Evolutionary conservation across 1,284 basidiomycete species (phyloP), one percentile per base, ranked within the genome.

Genomic region (Naganishia liquefaciens): DNA sequence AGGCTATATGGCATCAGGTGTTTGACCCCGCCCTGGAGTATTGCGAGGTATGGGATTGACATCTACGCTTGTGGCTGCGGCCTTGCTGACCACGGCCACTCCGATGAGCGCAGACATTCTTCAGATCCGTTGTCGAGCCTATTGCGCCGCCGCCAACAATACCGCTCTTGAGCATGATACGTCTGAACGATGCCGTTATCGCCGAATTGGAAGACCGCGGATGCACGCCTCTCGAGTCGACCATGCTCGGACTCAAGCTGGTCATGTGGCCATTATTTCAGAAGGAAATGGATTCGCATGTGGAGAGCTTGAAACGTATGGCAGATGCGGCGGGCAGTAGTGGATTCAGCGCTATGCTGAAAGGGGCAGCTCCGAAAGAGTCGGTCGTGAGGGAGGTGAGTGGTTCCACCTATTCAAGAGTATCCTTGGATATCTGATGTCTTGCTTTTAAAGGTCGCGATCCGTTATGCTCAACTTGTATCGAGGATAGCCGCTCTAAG

Each of bases 231-330:
- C 82, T 93, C 19, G 88, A 93, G 71, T 83, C 84, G 1, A 91
- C 88, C 75, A 81, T 93, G 52, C 89, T 91, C 74, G 83, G 84
- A 1, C 81, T 93, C 60, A 87, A 91, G 27, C 78, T 96, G 64
- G 84, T 87, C 68, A 86, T 96, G 81, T 96, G 92, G 91, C 93
- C 93, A 0, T 81, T 88, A 10, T 95, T 93, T 77, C 88, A 93
- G 74, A 93, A 90, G 72, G 84, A 84, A 40, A 89, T 95, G 87
- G 85, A 88, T n/a, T 85, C 87, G 23, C 86, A 95, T 70, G 80
- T 89, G 49, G 90, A 93, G 23, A 85, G 86, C 44, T 77, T 96
- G 66, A 91, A 88, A 76, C 88, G 86, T 73, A 79, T 93, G 19
- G 88, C 88, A 1, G 91, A 93, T 72, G 85, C 87, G 2, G 80